Percentiles rank a stretch among this genome's conserved stretches.
Evolutionary conservation across 2,329 filamentous ascomycete species (phyloP).

Genomic region (Penicillium brasilianum): DNA sequence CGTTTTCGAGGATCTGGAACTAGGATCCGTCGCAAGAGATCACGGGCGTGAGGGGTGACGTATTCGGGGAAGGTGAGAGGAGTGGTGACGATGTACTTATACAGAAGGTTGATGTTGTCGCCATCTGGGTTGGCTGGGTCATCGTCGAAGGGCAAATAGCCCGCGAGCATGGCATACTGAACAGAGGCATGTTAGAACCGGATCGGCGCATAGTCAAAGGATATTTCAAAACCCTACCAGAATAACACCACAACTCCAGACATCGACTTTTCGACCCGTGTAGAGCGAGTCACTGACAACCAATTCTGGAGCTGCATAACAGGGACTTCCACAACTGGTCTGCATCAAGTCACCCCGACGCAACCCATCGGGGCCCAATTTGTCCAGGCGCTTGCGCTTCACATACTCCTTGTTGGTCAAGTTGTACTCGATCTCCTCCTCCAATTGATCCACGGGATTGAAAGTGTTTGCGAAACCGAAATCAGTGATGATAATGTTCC

Average conservation of each 20-base stretch:
- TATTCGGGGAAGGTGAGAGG: conserved; percentile 98
- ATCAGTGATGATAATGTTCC: conserved; percentile 99
- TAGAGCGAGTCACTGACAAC: conserved; percentile 98
- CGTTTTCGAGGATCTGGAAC: conserved; percentile 94
- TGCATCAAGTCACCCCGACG: conserved; percentile 96
- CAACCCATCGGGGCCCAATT: conserved; percentile 72
- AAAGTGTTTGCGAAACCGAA: conserved; percentile 99
- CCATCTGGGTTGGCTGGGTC: conserved; percentile 98
- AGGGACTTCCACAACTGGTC: conserved; percentile 97
- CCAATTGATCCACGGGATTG: conserved; percentile 82
- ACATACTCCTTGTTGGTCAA: conserved; percentile 87
- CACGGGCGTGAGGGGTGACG: conserved; percentile 92
- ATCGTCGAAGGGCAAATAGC: conserved; percentile 96
- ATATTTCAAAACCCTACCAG: conserved; percentile 66
- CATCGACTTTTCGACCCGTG: conserved; percentile 95
- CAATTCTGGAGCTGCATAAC: conserved; percentile 94
- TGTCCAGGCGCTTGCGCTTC: conserved; percentile 83
- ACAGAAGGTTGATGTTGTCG: conserved; percentile 97
- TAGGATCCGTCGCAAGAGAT: conserved; percentile 88
- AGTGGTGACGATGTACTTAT: conserved; percentile 98
- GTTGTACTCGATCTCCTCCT: conserved; percentile 87
- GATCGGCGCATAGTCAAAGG: background rate
- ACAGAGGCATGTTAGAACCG: background rate
- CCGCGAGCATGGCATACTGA: conserved; percentile 97
- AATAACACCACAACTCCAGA: conserved; percentile 99